Base-by-base conservation (phyloP, 2,329 filamentous ascomycete genomes). In the Geosmithia putterillii region DNA sequence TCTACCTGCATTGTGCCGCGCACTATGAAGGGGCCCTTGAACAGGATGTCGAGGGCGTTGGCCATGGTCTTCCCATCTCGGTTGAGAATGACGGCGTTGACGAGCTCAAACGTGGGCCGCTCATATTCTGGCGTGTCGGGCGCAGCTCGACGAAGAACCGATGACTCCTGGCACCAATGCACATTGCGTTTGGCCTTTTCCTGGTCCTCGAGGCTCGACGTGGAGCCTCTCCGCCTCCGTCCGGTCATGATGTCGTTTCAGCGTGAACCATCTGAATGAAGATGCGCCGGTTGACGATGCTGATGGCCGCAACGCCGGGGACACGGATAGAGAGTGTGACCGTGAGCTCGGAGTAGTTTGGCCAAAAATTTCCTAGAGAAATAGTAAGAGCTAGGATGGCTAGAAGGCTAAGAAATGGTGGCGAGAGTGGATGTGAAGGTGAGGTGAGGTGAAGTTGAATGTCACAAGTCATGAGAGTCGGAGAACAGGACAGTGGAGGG, bases 21-120 rank as follows among this genome's bases (percentile, higher is more conserved):
- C 12, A 86, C 65, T 7, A 70, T 69, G 44, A 82, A 72, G 0
- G 81, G 81, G 0, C 77, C 74, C 38, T 75, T 65, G 0, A 71
- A 58, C 50, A 74, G 71, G 3, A 81, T 76, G 40, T 75, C 59
- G 4, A 87, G 67, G 5, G 83, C 69, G 52, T 75, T 83, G 22
- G 71, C 74, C 3, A 75, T 56, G n/a, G 68, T 69, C 22, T 60
- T 58, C 23, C 74, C 71, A 50, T 79, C 67, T 40, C 62, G 67
- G 41, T 64, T 61, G 48, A 74, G 70, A n/a, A 86, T 69, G 17
- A 73, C 66, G 34, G 73, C 80, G 53, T 84, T 70, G 41, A 56
- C 66, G 37, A 87, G 65, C 6, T 75, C 64, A 54, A 83, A 84
- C 41, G 70, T 70, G 3, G 79, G 75, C 69, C 76, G 83, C 15